phyloP scores from a whole-genome alignment of 2,329 filamentous ascomycete species.

The Aureobasidium sp. region DNA sequence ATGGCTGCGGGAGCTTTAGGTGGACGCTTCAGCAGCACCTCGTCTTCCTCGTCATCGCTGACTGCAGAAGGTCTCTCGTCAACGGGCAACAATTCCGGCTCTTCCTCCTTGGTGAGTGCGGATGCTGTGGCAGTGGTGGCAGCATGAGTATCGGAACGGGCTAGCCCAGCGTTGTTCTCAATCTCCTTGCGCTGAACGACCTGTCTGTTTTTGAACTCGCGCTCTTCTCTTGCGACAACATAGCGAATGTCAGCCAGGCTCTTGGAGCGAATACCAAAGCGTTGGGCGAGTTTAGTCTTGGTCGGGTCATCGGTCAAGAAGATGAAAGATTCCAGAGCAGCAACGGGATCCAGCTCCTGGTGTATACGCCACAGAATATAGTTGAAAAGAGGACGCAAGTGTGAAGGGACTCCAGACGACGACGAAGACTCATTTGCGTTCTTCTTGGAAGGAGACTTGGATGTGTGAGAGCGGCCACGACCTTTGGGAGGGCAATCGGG shows the following conservation, averaged over 20 bases:
- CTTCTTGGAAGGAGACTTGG: constrained; percentile 6
- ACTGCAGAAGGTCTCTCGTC: constrained; percentile 15
- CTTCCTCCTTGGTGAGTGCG: neutral
- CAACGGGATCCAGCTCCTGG: constrained; percentile 41
- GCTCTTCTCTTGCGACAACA: constrained; percentile 42
- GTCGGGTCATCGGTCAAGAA: constrained; percentile 44
- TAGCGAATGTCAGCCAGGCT: constrained; percentile 45
- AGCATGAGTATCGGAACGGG: neutral
- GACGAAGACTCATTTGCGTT: neutral
- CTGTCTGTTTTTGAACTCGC: constrained; percentile 37
- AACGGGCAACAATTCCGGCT: constrained; percentile 15
- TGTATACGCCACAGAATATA: constrained; percentile 47
- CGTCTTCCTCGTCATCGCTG: constrained; percentile 20
- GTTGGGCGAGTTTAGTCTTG: constrained; percentile 41
- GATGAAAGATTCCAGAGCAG: constrained; percentile 45
- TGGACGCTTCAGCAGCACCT: constrained; percentile 25
- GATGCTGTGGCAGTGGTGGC: neutral
- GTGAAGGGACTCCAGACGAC: constrained; percentile 7
- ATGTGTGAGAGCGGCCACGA: constrained; percentile 19
- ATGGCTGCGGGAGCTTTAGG: constrained; percentile 29
- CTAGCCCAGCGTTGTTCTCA: constrained; percentile 1
- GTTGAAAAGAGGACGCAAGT: constrained; percentile 43
- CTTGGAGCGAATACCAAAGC: constrained; percentile 45
- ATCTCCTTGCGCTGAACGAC: constrained; percentile 23
- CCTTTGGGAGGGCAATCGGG: constrained; percentile 29